phyloP scores from a whole-genome alignment of 225 moss, liverwort and hornwort species.

The Rhytidiadelphus loreus region DNA sequence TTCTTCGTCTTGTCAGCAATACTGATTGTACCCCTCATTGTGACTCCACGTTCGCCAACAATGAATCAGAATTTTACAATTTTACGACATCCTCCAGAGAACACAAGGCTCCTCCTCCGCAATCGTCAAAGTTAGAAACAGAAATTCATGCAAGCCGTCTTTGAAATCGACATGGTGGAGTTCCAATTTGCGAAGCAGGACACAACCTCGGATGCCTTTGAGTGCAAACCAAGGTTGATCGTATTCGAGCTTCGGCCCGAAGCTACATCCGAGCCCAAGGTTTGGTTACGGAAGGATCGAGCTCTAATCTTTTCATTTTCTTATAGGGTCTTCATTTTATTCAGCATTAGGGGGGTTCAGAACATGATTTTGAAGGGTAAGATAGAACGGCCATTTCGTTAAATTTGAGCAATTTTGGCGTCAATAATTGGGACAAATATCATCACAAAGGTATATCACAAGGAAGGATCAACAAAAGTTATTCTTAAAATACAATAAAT shows the following conservation, averaged over 20 bases:
- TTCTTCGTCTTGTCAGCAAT: conserved; percentile 68
- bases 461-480: not conserved
- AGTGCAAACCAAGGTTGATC: not conserved
- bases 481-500: not conserved
- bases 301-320: not conserved
- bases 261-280: not conserved
- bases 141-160: not conserved
- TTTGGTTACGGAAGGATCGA: not conserved
- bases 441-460: no score
- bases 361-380: no score
- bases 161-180: not conserved
- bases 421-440: not conserved
- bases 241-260: not conserved
- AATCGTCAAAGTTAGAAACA: not conserved
- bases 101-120: not conserved
- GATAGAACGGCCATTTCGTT: not conserved
- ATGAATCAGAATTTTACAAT: not conserved
- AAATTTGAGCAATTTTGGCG: not conserved
- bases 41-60: not conserved
- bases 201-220: not conserved
- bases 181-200: not conserved
- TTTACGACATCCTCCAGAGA: not conserved
- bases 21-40: conserved; percentile 48
- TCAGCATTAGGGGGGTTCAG: no score
- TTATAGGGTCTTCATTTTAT: not conserved